A percentile compares a stretch with the other conserved stretches of the same genome.
Conservation (phyloP, 352 stramenopile species). For the Phytophthora syringae region DNA sequence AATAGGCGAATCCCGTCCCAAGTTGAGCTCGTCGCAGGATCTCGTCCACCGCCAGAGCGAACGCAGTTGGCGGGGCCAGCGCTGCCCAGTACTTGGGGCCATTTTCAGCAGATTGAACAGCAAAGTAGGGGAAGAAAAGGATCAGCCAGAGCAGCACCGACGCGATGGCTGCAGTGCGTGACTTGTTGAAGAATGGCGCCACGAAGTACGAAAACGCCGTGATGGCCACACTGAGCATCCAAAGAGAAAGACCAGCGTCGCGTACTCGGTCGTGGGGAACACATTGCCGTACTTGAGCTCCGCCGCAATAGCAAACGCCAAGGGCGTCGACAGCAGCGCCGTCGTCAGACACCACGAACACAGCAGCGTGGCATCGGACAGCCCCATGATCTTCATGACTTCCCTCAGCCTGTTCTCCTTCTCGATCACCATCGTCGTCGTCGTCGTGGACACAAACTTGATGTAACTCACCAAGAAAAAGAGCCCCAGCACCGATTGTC, state of each 20-base stretch:
- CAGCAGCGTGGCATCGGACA: constrained; percentile 67
- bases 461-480: constrained; percentile 71
- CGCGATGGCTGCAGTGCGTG: constrained; percentile 59
- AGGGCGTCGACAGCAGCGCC: constrained; percentile 50
- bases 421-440: constrained; percentile 78
- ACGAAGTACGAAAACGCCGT: constrained; percentile 73
- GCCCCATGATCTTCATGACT: constrained; percentile 88
- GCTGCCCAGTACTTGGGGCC: constrained; percentile 56
- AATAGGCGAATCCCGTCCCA: constrained; percentile 68
- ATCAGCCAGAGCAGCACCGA: constrained; percentile 77
- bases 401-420: constrained; percentile 82
- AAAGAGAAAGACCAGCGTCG: constrained; percentile 76
- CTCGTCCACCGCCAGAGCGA: constrained; percentile 67
- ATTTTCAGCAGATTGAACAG: constrained; percentile 55
- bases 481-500: constrained; percentile 63
- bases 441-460: constrained; percentile 75
- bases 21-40: constrained; percentile 64
- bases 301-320: constrained; percentile 53
- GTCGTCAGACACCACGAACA: constrained; percentile 69
- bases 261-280: constrained; percentile 64
- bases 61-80: constrained; percentile 67
- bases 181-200: constrained; percentile 77
- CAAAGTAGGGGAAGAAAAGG: constrained; percentile 78
- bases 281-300: constrained; percentile 74
- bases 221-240: constrained; percentile 61